Conservation (phyloP, 2,329 filamentous ascomycete species). For the Penicillium sp. region DNA sequence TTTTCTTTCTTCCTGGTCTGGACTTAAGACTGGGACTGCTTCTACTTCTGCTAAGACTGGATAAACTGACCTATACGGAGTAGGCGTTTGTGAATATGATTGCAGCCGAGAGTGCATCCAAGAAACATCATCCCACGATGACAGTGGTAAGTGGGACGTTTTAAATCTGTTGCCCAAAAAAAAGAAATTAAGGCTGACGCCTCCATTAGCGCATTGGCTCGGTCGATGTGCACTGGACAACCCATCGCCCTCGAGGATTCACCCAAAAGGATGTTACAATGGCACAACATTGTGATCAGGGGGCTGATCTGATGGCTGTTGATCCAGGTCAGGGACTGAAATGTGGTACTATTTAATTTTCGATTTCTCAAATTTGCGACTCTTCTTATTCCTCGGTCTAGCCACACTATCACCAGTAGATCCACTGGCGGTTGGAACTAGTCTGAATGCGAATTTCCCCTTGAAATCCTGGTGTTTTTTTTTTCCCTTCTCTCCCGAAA, state of each 20-base stretch:
- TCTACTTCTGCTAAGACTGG: not conserved
- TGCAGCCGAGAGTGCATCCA: conserved; percentile 36
- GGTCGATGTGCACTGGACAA: conserved; percentile 42
- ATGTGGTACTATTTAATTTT: conserved; percentile 18
- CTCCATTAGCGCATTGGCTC: conserved; percentile 33
- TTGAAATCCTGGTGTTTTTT: conserved; percentile 15
- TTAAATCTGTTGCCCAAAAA: not conserved
- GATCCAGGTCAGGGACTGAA: conserved; percentile 31
- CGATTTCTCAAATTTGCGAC: not conserved
- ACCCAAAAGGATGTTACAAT: conserved; percentile 38
- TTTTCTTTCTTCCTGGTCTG: not conserved
- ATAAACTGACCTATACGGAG: not conserved
- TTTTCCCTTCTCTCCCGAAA: conserved; percentile 3
- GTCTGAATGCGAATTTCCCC: conserved; percentile 12
- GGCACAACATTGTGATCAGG: conserved; percentile 39
- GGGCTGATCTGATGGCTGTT: conserved; percentile 35
- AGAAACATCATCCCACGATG: conserved; percentile 42
- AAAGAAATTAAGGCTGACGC: conserved; percentile 12
- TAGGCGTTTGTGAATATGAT: conserved; percentile 40
- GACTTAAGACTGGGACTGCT: not conserved
- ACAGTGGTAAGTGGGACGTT: conserved; percentile 33
- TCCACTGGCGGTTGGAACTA: conserved; percentile 12
- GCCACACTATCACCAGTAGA: conserved; percentile 13
- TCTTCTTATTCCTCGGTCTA: not conserved
- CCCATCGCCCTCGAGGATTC: conserved; percentile 40